phyloP scores from a whole-genome alignment of 1,284 basidiomycete species.

The Quambalaria eucalypti region DNA sequence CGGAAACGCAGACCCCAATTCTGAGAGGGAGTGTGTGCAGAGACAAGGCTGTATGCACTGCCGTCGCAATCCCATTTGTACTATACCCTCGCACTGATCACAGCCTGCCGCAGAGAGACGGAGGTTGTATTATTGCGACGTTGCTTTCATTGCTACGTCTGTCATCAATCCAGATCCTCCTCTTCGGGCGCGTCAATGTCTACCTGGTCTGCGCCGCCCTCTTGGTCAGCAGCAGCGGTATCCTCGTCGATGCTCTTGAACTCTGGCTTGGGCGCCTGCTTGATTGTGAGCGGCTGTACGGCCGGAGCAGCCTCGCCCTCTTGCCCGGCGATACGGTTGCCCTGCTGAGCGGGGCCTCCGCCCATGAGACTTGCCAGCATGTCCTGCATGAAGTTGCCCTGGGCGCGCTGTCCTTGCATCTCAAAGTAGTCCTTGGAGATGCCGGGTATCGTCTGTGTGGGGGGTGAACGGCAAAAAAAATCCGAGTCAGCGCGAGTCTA shows the following conservation, averaged over 20 bases:
- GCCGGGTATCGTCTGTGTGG: not conserved
- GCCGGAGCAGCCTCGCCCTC: not conserved
- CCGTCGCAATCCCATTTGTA: not conserved
- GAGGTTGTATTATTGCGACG: not conserved
- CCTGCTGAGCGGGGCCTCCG: conserved; percentile 1
- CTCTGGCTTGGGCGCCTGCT: not conserved
- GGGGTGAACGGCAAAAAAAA: not conserved
- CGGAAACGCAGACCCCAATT: conserved; percentile 4
- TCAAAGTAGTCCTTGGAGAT: conserved; percentile 18
- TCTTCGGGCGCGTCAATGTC: not conserved
- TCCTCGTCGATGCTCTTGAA: not conserved
- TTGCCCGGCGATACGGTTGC: not conserved
- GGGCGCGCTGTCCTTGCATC: conserved; percentile 12
- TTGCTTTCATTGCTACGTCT: too few relatives aligned
- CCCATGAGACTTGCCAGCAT: conserved; percentile 33
- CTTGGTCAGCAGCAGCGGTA: not conserved
- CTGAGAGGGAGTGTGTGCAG: not conserved
- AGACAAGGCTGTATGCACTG: not conserved
- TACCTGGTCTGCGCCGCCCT: not conserved
- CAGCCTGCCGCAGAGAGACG: not conserved
- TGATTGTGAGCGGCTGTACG: not conserved
- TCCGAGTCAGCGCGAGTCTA: too few relatives aligned
- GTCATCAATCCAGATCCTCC: conserved; percentile 1
- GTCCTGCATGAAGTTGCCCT: conserved; percentile 27
- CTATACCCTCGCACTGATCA: not conserved